Conservation (phyloP, 768 basidiomycete species). For the Trametes villosa region DNA sequence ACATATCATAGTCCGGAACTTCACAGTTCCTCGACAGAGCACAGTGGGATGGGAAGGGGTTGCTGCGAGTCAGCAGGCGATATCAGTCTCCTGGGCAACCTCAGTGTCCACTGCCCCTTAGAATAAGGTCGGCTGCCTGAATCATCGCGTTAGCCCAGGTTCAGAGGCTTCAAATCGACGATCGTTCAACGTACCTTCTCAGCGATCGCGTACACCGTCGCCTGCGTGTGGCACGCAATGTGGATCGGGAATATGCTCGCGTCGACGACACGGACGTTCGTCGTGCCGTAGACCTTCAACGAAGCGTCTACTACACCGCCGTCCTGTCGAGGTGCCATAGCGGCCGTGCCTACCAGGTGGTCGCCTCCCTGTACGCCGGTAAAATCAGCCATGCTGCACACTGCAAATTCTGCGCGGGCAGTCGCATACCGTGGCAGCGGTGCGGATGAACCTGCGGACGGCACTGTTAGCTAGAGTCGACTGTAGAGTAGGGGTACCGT, state of each 20-base stretch:
- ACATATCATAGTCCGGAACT: too few species aligned
- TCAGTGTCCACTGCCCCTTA: too few species aligned
- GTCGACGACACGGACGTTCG: constrained; percentile 23
- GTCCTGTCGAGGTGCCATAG: not conserved
- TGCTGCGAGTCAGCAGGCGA: too few species aligned
- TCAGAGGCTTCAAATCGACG: not conserved
- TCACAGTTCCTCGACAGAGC: too few species aligned
- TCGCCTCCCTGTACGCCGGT: not conserved
- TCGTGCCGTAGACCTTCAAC: constrained; percentile 22
- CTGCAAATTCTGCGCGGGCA: not conserved
- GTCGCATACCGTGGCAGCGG: not conserved
- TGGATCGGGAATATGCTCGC: constrained; percentile 15
- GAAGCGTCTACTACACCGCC: constrained; percentile 3
- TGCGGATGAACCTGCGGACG: not conserved
- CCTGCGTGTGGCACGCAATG: constrained; percentile 13
- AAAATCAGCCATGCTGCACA: not conserved
- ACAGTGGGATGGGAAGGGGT: too few species aligned
- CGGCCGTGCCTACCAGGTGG: not conserved
- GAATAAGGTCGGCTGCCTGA: not conserved
- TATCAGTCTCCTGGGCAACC: too few species aligned
- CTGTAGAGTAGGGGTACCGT: not conserved
- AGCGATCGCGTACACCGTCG: too few species aligned
- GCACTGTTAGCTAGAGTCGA: not conserved
- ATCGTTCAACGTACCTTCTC: not conserved
- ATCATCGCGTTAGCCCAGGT: not conserved